Base-by-base conservation (phyloP, 1,284 basidiomycete species). In the Puccinia polysora region DNA sequence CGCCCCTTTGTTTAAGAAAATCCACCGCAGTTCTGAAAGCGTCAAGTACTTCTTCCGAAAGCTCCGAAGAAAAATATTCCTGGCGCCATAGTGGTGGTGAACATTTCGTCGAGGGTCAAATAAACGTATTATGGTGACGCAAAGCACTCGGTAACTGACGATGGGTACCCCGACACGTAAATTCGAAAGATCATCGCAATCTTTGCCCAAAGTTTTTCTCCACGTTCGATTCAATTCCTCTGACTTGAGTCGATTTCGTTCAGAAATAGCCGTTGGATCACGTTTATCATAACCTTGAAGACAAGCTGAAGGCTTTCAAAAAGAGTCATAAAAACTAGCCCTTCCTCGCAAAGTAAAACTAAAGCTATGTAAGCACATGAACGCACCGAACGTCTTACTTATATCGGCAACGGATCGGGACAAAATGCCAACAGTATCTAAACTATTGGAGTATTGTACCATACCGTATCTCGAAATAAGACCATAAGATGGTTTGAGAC, bases 401-500 rank as follows among this genome's bases (percentile, higher is more conserved):
- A 86, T 83, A 4, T 82, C 82, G 5, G 80, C 77, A 0, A 89
- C 83, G 5, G 83, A 82, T 56, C 80, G 81, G 0, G 86, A 87
- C 25, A 97, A 80, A 1, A 98, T 82, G 0, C 95, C 96, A 0
- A 98, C 91, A 73, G 91, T 95, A 77, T 98, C 95, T 10, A 98
- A 82, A 73, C 91, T 94, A 78, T 97, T 94, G 0, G 93, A 94
- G 76, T 91, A 98, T 0, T 92, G 88, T 0, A 98, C 85, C 0
- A 97, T 86, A 2, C 96, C 95, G 86, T 88, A 89, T 76, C 92
- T 91, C 77, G 89, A 91, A 47, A 98, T 81, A 56, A 96, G 81
- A 0, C 95, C 95, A 77, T 97, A 97, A 0, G 92, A 94, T 0
- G 95, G 95, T 78, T 98, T 98, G 63, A 97, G 81, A 0, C 94